phyloP scores from a whole-genome alignment of 805 yeast species.

The Nakazawaea peltata region DNA sequence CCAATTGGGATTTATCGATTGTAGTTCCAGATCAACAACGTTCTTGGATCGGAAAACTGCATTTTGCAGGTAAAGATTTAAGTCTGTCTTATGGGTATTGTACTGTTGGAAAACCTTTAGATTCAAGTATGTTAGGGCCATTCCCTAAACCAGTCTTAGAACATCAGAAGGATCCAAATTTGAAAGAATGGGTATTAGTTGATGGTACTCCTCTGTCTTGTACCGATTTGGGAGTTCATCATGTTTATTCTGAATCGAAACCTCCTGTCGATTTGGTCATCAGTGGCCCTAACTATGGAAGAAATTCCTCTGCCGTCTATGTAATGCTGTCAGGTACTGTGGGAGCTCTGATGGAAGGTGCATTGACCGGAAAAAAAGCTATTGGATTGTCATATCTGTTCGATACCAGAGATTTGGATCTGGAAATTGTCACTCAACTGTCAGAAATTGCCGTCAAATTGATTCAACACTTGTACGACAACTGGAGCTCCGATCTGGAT shows the following conservation, averaged over 20 bases:
- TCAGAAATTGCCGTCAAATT: constrained; percentile 59
- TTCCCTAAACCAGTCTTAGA: constrained; percentile 41
- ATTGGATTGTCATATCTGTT: constrained; percentile 88
- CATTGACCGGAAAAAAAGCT: constrained; percentile 59
- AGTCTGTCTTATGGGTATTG: constrained; percentile 60
- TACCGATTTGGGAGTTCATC: constrained; percentile 81
- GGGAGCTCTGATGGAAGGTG: constrained; percentile 96
- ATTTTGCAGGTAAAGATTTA: constrained; percentile 69
- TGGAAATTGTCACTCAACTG: constrained; percentile 50
- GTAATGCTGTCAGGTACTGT: constrained; percentile 90
- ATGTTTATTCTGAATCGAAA: constrained; percentile 40
- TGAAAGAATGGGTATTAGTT: constrained; percentile 77
- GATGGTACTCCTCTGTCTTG: constrained; percentile 97
- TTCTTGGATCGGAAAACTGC: constrained; percentile 98
- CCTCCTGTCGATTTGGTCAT: constrained; percentile 76
- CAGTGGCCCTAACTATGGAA: constrained; percentile 94
- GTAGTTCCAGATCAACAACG: constrained; percentile 81
- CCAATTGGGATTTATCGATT: constrained; percentile 81
- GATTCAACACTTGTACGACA: constrained; percentile 45
- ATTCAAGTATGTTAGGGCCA: constrained; percentile 60
- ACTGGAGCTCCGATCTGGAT: constrained; percentile 57
- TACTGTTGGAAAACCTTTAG: constrained; percentile 32
- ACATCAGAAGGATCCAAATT: constrained; percentile 26
- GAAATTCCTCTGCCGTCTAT: constrained; percentile 84
- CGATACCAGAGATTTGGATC: constrained; percentile 41